These are phyloP conservation scores for Saccharomycodes ludwigii DNA, from an alignment of 805 yeast genomes.

Conservation along the genomic window DNA sequence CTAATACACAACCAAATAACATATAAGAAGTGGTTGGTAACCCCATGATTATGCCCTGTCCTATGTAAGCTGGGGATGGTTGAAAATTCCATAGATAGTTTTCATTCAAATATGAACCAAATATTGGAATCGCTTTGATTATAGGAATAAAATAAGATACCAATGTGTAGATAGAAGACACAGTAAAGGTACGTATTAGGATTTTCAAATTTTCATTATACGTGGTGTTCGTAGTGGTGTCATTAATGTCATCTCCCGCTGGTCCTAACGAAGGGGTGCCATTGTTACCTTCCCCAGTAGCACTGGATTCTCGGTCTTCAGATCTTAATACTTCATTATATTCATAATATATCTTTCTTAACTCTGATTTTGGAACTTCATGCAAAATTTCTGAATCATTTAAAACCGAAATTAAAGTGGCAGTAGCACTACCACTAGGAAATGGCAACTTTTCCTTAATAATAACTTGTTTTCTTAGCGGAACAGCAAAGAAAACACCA, in stretches of 20 bases:
- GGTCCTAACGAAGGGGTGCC: background rate
- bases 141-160: slow-evolving; percentile 62
- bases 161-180: slow-evolving; percentile 65
- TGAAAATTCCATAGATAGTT: slow-evolving; percentile 77
- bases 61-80: slow-evolving; percentile 94
- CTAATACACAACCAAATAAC: slow-evolving; percentile 80
- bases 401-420: slow-evolving; percentile 77
- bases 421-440: slow-evolving; percentile 95
- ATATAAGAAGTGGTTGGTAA: slow-evolving; percentile 79
- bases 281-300: background rate
- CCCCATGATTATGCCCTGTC: slow-evolving; percentile 98
- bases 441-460: slow-evolving; percentile 80
- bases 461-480: slow-evolving; percentile 75
- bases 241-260: slow-evolving; percentile 5
- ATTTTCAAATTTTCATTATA: slow-evolving; percentile 50
- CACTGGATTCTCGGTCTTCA: background rate
- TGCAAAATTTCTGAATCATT: slow-evolving; percentile 51
- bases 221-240: slow-evolving; percentile 9
- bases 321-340: slow-evolving; percentile 18
- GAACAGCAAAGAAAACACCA: slow-evolving; percentile 92
- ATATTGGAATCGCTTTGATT: slow-evolving; percentile 56
- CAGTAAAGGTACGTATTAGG: slow-evolving; percentile 44
- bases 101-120: slow-evolving; percentile 52
- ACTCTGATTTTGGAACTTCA: slow-evolving; percentile 20
- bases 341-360: slow-evolving; percentile 14